Evolutionary conservation across 106 monocot species (phyloP), one percentile per base, ranked within the genome.

Genomic region (Dactylorhiza incarnata): DNA sequence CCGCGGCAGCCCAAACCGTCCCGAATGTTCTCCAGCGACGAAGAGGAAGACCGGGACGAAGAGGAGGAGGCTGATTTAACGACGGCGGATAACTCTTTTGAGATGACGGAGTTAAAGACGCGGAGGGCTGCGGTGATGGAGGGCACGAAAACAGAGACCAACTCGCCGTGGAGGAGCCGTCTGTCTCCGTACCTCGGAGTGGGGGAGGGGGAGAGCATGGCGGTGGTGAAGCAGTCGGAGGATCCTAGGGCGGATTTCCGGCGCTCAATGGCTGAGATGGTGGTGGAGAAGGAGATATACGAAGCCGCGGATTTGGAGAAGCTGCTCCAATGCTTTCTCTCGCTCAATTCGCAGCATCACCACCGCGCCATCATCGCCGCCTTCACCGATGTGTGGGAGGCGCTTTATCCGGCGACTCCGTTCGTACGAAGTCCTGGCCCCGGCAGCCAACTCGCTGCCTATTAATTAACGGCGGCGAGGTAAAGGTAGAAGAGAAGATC

Each of bases 231-330:
- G 85, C 68, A 69, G 48, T 95, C 95, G 68, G 81, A 81, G 45
- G 84, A 95, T 68, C 95, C 95, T 11, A 68, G 81, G 68, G 76
- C 20, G 5, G 95, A 95, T 76, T 95, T 95, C 84, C 75, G 89
- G 72, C 66, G 84, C 37, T 91, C 95, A 54, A 95, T 95, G 89
- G 81, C 77, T 66, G 95, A 95, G 81, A 95, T 95, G 95, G 83
- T 95, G 65, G 75, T 84, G 54, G 95, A 89, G 84, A 89, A 88
- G 80, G 81, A 77, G 68, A 82, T 95, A 24, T 95, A 83, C 79
- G 89, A 89, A 37, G 79, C 82, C 22, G 67, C 43, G 7, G 91
- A 87, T 4, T 81, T 95, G 71, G 85, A 87, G 71, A 78, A 84
- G 76, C 85, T 95, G 22, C 83, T 95, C 17, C 91, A 74, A 5